Conservation (phyloP, 1,139 yeast species). For the Meyerozyma sp. region DNA sequence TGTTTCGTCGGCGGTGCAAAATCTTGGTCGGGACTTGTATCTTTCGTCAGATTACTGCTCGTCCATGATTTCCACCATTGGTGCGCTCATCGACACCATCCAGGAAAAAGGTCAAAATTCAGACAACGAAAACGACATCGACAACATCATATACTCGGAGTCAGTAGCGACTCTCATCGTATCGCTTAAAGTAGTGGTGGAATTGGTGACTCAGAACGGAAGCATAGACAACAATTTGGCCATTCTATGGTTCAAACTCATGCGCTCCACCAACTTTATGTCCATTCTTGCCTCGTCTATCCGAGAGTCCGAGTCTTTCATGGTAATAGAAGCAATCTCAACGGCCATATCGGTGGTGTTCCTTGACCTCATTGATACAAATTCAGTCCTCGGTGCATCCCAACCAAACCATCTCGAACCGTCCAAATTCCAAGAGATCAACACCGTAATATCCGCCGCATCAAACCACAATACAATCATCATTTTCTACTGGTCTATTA, state of each 20-base stretch:
- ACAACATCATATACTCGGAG: constrained; percentile 28
- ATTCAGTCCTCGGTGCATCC: constrained; percentile 11
- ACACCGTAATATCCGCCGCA: constrained; percentile 25
- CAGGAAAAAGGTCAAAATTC: constrained; percentile 13
- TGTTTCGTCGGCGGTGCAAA: constrained; percentile 27
- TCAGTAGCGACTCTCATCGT: constrained; percentile 27
- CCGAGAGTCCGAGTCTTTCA: constrained; percentile 27
- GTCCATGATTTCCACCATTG: constrained; percentile 10
- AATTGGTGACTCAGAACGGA: constrained; percentile 30
- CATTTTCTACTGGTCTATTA: constrained; percentile 67
- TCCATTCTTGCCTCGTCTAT: constrained; percentile 21
- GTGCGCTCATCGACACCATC: constrained; percentile 5
- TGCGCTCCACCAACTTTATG: constrained; percentile 40
- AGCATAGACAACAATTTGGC: constrained; percentile 26
- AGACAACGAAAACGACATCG: constrained; percentile 9
- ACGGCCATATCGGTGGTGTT: constrained; percentile 47
- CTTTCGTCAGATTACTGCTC: constrained; percentile 20
- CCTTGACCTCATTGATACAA: constrained; percentile 40
- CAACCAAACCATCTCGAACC: background rate
- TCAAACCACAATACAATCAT: constrained; percentile 41
- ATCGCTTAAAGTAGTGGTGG: constrained; percentile 40
- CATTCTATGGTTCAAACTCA: constrained; percentile 52
- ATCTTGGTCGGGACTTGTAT: constrained; percentile 35
- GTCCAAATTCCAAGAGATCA: constrained; percentile 40
- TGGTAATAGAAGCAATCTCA: constrained; percentile 41